A percentile compares a stretch with the other conserved stretches of the same genome.
phyloP scores from a whole-genome alignment of 1,139 yeast genomes.

The Schizosaccharomyces versatilis region DNA sequence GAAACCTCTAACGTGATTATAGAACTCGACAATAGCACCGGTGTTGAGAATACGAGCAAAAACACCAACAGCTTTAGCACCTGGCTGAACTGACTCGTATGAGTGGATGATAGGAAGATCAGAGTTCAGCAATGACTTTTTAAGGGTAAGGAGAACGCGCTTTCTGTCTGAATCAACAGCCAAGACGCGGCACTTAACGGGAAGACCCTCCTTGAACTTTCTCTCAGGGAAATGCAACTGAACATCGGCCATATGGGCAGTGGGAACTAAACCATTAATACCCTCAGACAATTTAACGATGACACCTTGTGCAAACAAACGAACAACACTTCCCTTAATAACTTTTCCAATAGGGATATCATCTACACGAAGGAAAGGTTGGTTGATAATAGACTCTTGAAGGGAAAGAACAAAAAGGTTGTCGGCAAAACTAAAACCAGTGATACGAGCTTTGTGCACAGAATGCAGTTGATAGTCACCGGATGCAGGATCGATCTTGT shows the following conservation, averaged over 20 bases:
- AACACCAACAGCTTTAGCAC: conserved; percentile 50
- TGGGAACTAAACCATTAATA: conserved; percentile 51
- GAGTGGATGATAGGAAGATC: conserved; percentile 27
- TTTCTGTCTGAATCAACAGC: conserved; percentile 21
- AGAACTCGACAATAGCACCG: conserved; percentile 71
- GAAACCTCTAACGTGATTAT: conserved; percentile 56
- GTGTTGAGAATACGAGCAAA: conserved; percentile 47
- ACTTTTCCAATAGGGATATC: conserved; percentile 62
- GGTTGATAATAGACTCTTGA: conserved; percentile 39
- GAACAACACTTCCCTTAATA: conserved; percentile 31
- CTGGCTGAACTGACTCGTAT: conserved; percentile 33
- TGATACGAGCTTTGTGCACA: conserved; percentile 51
- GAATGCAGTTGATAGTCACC: conserved; percentile 35
- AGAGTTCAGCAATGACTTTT: conserved; percentile 55
- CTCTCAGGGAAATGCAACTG: conserved; percentile 74
- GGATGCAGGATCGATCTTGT: conserved; percentile 21
- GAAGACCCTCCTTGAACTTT: conserved; percentile 65
- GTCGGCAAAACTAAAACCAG: conserved; percentile 49
- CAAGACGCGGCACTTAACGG: conserved; percentile 45
- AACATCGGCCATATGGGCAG: conserved; percentile 61
- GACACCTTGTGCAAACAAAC: conserved; percentile 52
- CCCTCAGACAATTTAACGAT: conserved; percentile 40
- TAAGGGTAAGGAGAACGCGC: conserved; percentile 43
- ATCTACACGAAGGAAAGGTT: conserved; percentile 39
- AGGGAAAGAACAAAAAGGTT: conserved; percentile 44